Evolutionary conservation across 441 rosid genomes (phyloP).

Genomic region (Populus hybrid): DNA sequence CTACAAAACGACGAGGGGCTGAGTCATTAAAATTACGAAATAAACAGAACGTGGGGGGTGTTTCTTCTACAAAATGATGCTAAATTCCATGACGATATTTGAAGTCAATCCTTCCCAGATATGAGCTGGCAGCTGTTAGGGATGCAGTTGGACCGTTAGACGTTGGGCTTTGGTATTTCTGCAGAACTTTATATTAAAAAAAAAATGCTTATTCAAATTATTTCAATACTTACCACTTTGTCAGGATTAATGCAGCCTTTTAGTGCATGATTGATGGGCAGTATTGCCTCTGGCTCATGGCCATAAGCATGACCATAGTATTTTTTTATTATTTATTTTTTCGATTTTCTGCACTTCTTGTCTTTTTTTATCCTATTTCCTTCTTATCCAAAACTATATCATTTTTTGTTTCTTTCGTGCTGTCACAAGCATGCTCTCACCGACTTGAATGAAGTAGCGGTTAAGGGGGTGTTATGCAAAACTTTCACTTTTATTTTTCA

Average conservation of each 20-base stretch:
- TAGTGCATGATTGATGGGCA: constrained; percentile 10
- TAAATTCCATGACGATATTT: not conserved
- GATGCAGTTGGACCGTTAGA: not conserved
- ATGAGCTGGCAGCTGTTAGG: not conserved
- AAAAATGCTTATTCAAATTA: not conserved
- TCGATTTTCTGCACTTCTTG: not conserved
- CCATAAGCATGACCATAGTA: not conserved
- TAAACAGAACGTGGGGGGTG: too few relatives aligned
- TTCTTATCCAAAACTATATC: not conserved
- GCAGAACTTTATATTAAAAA: not conserved
- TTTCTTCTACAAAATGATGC: too few relatives aligned
- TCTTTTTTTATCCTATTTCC: not conserved
- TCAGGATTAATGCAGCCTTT: constrained; percentile 9
- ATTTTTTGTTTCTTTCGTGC: too few relatives aligned
- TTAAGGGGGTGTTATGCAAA: too few relatives aligned
- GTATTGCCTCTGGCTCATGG: not conserved
- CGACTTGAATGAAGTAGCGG: too few relatives aligned
- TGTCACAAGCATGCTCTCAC: too few relatives aligned
- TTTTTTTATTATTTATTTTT: not conserved
- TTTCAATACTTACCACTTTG: not conserved
- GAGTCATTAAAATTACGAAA: not conserved
- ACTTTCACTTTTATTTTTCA: too few relatives aligned
- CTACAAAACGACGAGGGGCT: too few relatives aligned
- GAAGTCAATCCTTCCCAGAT: too few relatives aligned
- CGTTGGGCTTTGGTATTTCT: not conserved